Evolutionary conservation across 768 basidiomycete species (phyloP), one percentile per base, ranked within the genome.

Genomic region (Phylloporus arenicola): DNA sequence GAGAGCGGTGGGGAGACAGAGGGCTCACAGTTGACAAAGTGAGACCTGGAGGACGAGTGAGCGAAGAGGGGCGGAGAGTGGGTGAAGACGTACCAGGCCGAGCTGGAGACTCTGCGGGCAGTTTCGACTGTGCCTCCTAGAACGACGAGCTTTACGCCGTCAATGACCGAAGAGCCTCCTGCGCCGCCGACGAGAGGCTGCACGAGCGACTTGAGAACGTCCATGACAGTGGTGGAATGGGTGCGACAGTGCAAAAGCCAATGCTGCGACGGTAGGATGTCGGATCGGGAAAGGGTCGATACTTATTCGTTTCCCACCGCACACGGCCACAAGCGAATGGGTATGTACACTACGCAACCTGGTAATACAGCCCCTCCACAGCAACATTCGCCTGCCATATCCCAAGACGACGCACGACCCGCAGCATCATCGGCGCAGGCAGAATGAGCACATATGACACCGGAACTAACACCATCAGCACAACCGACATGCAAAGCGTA

Each of bases 121-220:
- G 88, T 92, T 71, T 91, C 88, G 51, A 92, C 89, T 1, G 89
- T 90, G 50, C 88, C 88, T 51, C 88, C 88, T 45, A 92, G 76
- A 40, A 91, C 86, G 70, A 92, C 89, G 64, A 91, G 86, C 72
- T 92, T 92, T 75, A 90, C 83, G 57, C 88, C 89, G 63, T 92
- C 88, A 68, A 92, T 79, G 74, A 90, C 81, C 43, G 86, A 88
- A 24, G 84, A 86, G 57, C 83, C 80, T 45, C 80, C 83, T 63
- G 76, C 80, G 68, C 82, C 81, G 70, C 82, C 83, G 59, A 87
- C 82, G 65, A 90, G 82, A 54, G 87, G 87, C 63, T 86, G 83
- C 48, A 88, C 79, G 65, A 90, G 81, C 46, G 85, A 88, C 72
- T 83, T 86, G 73, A 89, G 74, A 53, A 78, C 82, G 74, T 90